Evolutionary conservation across 106 monocot genomes (phyloP), one percentile per base, ranked within the genome.

Genomic region (Dendrobium catenatum): DNA sequence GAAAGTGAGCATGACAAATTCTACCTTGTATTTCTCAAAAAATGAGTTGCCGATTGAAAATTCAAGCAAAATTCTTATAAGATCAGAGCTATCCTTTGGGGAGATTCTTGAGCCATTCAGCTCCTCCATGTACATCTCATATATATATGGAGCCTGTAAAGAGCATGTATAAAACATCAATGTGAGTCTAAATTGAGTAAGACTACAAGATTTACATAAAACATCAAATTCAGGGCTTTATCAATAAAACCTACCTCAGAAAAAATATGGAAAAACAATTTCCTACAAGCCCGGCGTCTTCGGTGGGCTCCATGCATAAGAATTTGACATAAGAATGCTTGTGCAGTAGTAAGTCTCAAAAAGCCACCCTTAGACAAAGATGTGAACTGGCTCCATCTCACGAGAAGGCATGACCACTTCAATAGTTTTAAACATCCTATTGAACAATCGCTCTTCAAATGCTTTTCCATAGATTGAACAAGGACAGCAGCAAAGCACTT

Each of bases 381-480:
- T 7, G 80, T 78, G 81, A 94, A 94, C 26, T 92, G 92, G 74
- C 94, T 95, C 85, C 85, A 86, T 81, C 81, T 93, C 72, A 99
- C 66, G 44, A 99, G 91, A 47, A 90, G 68, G 85, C 88, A 95
- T 29, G 98, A 95, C 98, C 98, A 99, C 29, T 83, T 95, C 1
- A 99, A 87, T 75, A 99, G 93, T 26, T 85, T 95, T 42, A 85
- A 90, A 84, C 88, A 77, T 82, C 81, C 95, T 61, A 89, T 79
- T 22, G 87, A 80, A 81, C 81, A 88, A 41, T 79, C 81, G 84
- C 31, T 75, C 79, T 93, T 99, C 54, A 81, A 17, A 73, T 90
- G 84, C 77, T 84, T 91, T 79, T 99, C 98, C 93, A 95, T 93
- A 9, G 80, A 79, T 80, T 89, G 95, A 79, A 99, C 87, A 83